A percentile compares a stretch with the other conserved stretches of the same genome.
Conservation (phyloP, 2,329 filamentous ascomycete species). For the Torrubiella hemipterigena region DNA sequence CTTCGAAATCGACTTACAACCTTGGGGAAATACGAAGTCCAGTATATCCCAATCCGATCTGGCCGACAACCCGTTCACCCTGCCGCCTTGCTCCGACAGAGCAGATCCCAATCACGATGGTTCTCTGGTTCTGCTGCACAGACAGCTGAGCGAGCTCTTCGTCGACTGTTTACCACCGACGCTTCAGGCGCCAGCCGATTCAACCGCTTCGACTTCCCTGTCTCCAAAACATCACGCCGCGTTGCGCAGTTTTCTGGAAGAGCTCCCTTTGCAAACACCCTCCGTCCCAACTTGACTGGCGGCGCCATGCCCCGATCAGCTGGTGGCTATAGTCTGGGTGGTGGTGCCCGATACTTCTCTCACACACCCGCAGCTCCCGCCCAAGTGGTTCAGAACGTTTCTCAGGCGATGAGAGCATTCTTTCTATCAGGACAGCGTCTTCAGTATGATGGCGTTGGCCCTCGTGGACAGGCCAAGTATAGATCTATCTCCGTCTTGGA, state of each 20-base stretch:
- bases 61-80: conserved; percentile 42
- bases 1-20: conserved; percentile 37
- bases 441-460: conserved; percentile 68
- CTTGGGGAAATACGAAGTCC: conserved; percentile 31
- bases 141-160: conserved; percentile 31
- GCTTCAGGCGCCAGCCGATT: conserved; percentile 17
- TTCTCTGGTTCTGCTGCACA: conserved; percentile 30
- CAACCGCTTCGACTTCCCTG: conserved; percentile 36
- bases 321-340: conserved; percentile 70
- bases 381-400: conserved; percentile 92
- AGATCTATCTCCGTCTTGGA: conserved; percentile 64
- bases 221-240: conserved; percentile 35
- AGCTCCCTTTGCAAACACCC: conserved; percentile 75
- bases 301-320: conserved; percentile 74
- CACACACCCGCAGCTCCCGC: conserved; percentile 76
- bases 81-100: conserved; percentile 37
- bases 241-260: conserved; percentile 55
- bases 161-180: conserved; percentile 38
- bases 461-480: conserved; percentile 67
- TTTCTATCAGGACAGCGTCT: conserved; percentile 83
- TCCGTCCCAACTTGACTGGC: conserved; percentile 86
- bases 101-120: conserved; percentile 39
- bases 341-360: conserved; percentile 78
- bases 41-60: conserved; percentile 31
- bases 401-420: conserved; percentile 82